Percentiles rank a stretch among this genome's conserved stretches.
These are phyloP conservation scores for Verbascum thapsus DNA, from an alignment of 257 asterid genomes.

Conservation along the genomic window DNA sequence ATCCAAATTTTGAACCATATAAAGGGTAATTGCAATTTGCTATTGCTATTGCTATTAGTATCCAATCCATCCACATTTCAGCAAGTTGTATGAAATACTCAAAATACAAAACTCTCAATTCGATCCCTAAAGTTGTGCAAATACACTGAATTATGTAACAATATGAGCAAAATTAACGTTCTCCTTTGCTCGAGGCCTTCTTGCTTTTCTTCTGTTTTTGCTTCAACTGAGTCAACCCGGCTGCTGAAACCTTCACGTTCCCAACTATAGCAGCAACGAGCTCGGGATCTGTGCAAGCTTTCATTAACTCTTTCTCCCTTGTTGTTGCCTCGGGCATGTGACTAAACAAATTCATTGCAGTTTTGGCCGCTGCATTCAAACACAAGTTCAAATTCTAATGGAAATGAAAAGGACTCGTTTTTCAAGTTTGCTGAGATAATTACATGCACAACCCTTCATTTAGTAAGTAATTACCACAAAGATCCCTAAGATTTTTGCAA, in stretches of 20 bases:
- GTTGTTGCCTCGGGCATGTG: constrained; percentile 74
- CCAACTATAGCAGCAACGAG: constrained; percentile 90
- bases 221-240: constrained; percentile 91
- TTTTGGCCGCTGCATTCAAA: constrained; percentile 77
- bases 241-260: constrained; percentile 87
- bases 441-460: background rate
- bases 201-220: constrained; percentile 90
- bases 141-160: too few species aligned
- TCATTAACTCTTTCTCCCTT: constrained; percentile 95
- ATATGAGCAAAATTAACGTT: constrained; percentile 30
- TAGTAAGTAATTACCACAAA: too few species aligned
- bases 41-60: too few species aligned
- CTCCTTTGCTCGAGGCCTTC: constrained; percentile 59
- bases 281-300: constrained; percentile 98
- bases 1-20: too few species aligned
- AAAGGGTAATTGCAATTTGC: too few species aligned
- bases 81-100: too few species aligned
- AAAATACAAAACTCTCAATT: too few species aligned
- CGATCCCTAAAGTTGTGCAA: too few species aligned
- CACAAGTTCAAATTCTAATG: background rate
- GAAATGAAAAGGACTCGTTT: background rate
- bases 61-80: too few species aligned
- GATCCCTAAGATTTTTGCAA: too few species aligned
- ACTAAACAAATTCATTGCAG: constrained; percentile 78
- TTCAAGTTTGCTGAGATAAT: background rate